Conservation (phyloP, 1,139 yeast species). For the Scheffersomyces lignicola region DNA sequence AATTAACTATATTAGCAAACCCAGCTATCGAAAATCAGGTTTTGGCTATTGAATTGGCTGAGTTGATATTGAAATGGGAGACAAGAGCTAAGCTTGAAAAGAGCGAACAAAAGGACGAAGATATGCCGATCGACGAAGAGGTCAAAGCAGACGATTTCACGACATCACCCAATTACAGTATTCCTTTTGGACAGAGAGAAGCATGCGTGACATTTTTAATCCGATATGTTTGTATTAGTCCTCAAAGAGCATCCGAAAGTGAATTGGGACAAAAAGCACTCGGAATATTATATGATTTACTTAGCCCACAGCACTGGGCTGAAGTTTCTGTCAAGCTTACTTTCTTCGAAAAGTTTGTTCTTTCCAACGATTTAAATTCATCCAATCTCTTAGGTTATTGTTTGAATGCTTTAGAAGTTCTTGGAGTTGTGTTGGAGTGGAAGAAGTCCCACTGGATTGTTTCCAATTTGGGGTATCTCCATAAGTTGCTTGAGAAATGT, state of each 20-base stretch:
- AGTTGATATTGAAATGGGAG: conserved; percentile 86
- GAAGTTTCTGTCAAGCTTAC: conserved; percentile 82
- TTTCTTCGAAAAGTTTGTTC: conserved; percentile 83
- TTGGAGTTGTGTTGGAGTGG: conserved; percentile 82
- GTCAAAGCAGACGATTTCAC: conserved; percentile 29
- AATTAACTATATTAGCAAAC: conserved; percentile 77
- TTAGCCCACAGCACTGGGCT: conserved; percentile 78
- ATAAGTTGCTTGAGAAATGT: conserved; percentile 76
- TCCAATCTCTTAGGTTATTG: conserved; percentile 68
- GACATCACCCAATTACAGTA: conserved; percentile 48
- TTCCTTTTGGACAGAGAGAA: conserved; percentile 82
- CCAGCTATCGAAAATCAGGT: conserved; percentile 81
- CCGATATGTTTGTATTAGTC: conserved; percentile 83
- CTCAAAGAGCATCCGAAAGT: conserved; percentile 81
- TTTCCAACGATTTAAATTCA: conserved; percentile 73
- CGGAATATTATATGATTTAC: conserved; percentile 67
- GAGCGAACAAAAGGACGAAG: conserved; percentile 13
- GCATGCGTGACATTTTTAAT: conserved; percentile 91
- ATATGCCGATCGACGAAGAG: conserved; percentile 10
- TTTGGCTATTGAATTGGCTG: conserved; percentile 87
- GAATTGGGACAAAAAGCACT: conserved; percentile 82
- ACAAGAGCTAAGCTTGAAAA: conserved; percentile 39
- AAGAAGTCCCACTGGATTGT: conserved; percentile 76
- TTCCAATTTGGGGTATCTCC: conserved; percentile 65
- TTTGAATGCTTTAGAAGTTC: conserved; percentile 86